Percentiles rank a stretch among this genome's conserved stretches.
Conservation (phyloP, 2,329 filamentous ascomycete species). For the Cercospora citrullina region DNA sequence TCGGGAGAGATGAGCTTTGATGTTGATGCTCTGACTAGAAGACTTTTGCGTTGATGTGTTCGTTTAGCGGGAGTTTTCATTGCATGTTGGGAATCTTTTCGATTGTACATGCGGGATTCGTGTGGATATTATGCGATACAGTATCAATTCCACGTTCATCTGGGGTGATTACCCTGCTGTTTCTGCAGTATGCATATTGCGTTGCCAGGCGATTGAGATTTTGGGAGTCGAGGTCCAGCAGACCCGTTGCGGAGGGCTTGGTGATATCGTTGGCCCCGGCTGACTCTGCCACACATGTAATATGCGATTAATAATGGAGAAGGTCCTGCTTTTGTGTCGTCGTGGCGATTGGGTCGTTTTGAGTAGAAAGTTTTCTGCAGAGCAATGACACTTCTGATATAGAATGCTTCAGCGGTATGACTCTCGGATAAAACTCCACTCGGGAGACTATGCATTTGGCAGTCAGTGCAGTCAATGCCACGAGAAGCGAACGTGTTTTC, state of each 20-base stretch:
- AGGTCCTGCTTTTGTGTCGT: not conserved
- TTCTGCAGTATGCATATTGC: not conserved
- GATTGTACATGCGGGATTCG: not conserved
- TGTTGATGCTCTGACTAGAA: not conserved
- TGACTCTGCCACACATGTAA: not conserved
- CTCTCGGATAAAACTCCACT: not conserved
- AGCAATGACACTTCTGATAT: not conserved
- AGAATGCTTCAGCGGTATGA: not conserved
- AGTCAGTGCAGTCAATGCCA: not conserved
- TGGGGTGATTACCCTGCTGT: not conserved
- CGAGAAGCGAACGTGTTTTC: not conserved
- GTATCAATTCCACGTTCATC: not conserved
- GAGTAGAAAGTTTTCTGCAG: not conserved
- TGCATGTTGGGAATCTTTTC: not conserved
- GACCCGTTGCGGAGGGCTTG: not conserved
- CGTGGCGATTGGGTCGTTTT: not conserved
- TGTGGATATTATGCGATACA: not conserved
- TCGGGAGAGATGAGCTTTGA: not conserved
- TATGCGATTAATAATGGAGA: not conserved
- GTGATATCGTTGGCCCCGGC: not conserved
- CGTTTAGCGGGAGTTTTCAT: not conserved
- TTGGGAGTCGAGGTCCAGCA: not conserved
- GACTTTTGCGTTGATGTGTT: not conserved
- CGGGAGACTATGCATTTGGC: not conserved
- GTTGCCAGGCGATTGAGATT: not conserved